Evolutionary conservation across 441 rosid species (phyloP), one percentile per base, ranked within the genome.

Genomic region (Cnidoscolus chayamansa): DNA sequence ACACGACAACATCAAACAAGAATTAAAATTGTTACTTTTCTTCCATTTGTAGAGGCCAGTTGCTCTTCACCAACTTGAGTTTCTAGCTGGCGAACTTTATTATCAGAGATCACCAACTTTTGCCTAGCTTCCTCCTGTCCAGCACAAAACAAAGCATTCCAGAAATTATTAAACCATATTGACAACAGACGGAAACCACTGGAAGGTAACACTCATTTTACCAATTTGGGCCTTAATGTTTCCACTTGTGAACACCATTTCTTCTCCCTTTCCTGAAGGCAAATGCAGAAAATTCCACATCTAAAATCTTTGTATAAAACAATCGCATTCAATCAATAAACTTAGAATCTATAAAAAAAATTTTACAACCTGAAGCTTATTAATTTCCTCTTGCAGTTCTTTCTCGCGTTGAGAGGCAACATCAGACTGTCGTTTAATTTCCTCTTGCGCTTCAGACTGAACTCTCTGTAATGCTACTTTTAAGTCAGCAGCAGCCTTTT

Each of bases 81-180:
- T 84, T 95, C 99, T 71, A 95, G 88, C 84, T 87, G 97, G 63
- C 98, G 96, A 80, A 85, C 84, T 85, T 83, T 95, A 78, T 91
- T 93, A 69, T 93, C 98, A 37, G 98, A 87, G 43, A 57, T 69
- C 57, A 93, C 93, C 87, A 93, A 86, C 83, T 88, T 92, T 76
- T 87, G 89, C 84, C 97, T 86, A 6, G 94, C 84, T 70, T 91
- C 97, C 78, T 95, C 98, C 97, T 91, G 83, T 68, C 71, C 70
- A 71, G 80, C 51, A 12, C 25, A 68, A 71, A 63, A 50, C 6
- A 67, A 72, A 71, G 69, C 47, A 67, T 49, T 11, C 73, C 53
- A 64, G 40, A 58, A 54, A 49, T 58, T 25, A 68, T 53, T 50
- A 49, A 51, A 61, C 45, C 54, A 37, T 47, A 67, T 67, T 13